Evolutionary conservation across 1,284 basidiomycete genomes (phyloP).

Genomic region (Vanrija sp.): DNA sequence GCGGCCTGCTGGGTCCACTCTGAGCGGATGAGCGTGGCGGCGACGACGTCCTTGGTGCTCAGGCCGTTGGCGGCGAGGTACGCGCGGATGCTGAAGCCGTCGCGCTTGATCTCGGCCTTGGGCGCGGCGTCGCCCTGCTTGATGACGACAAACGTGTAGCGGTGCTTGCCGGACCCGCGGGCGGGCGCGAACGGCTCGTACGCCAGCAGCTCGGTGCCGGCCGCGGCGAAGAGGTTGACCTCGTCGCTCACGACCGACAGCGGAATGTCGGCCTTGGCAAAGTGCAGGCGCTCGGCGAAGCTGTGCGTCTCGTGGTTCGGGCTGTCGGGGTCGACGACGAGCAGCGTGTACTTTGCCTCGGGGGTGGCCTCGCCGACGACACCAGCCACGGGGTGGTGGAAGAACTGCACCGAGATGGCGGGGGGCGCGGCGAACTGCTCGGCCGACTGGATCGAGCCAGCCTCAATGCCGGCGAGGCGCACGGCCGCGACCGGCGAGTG

Average conservation of each 20-base stretch:
- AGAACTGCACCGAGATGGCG: constrained; percentile 20
- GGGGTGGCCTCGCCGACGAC: constrained; percentile 55
- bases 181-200: constrained; percentile 43
- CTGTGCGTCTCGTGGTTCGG: constrained; percentile 64
- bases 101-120: constrained; percentile 14
- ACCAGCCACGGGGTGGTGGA: constrained; percentile 25
- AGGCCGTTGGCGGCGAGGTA: constrained; percentile 20
- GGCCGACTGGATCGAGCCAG: constrained; percentile 63
- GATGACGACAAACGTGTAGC: constrained; percentile 35
- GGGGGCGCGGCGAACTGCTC: constrained; percentile 50
- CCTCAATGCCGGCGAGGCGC: constrained; percentile 57
- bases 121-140: constrained; percentile 20
- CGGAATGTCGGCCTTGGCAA: constrained; percentile 81
- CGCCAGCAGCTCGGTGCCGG: constrained; percentile 28
- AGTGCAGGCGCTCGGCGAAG: constrained; percentile 76
- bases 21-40: constrained; percentile 33
- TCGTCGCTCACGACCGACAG: constrained; percentile 60
- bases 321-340: constrained; percentile 84
- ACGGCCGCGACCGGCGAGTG: constrained; percentile 58
- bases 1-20: constrained; percentile 32
- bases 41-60: constrained; percentile 21
- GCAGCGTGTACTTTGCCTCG: constrained; percentile 77
- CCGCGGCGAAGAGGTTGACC: constrained; percentile 42
- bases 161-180: constrained; percentile 33
- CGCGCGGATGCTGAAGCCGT: constrained; percentile 29